Base-by-base conservation (phyloP, 176 grass and related monocot species). In the Aegilops speltoides region DNA sequence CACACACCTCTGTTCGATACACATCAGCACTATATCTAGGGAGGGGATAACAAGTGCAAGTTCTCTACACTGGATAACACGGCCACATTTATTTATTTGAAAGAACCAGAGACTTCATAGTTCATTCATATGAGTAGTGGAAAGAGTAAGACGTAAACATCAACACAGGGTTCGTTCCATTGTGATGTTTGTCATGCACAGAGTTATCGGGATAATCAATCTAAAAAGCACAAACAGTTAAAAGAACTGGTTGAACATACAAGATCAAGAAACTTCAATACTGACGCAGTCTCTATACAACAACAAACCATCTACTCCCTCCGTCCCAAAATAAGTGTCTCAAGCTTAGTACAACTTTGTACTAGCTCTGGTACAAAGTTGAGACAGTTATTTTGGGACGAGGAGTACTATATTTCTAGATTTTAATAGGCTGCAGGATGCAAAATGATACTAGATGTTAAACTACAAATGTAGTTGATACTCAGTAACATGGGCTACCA, bases 381-480 rank as follows among this genome's bases (percentile, higher is more conserved):
- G 29, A 29, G 29, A 29, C 29, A 29, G 29, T 29, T 29, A 29
- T 29, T 29, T 29, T 29, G 29, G 29, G 29, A 29, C 29, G 29
- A 2, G 29, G 29, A 29, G 29, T 29, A 29, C 54, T 19, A 48
- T 17, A 36, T 60, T 61, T 88, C 15, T 38, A 63, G 20, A 50
- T 19, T 67, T 77, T 4, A 71, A 25, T 28, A 11, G 22, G 10
- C 64, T 37, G 26, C 3, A 64, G 38, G 65, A 38, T 4, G 54
- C 26, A 79, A 36, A 71, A 70, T 46, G 64, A 37, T 3, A n/a
- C n/a, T n/a, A 84, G 46, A 1, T 20, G 54, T 38, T 74, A 26
- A 73, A 60, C 68, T 63, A 48, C 36, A 73, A 48, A 88, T 46
- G 48, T 33, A 83, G 52, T 64, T 37, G 15, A 22, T 52, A 63